Evolutionary conservation across 148 eudicot species (phyloP).

Genomic region (Diospyros lotus): DNA sequence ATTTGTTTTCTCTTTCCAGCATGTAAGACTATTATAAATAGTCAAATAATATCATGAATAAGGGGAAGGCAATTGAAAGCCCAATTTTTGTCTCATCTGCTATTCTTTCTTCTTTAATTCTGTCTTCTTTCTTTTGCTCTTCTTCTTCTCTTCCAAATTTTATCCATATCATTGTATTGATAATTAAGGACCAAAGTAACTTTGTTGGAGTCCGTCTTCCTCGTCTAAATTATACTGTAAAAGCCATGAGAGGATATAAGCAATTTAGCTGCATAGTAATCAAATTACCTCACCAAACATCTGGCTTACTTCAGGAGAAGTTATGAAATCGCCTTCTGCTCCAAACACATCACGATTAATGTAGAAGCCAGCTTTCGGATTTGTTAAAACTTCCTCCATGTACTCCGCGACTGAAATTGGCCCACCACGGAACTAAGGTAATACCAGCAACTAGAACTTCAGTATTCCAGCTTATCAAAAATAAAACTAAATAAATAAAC

Average conservation of each 20-base stretch:
- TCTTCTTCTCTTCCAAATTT: too few relatives aligned
- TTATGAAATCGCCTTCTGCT: conserved; percentile 90
- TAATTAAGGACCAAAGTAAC: not conserved
- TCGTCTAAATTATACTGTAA: not conserved
- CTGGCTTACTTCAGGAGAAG: conserved; percentile 99
- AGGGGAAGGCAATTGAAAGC: too few relatives aligned
- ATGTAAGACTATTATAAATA: too few relatives aligned
- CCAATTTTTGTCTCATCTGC: too few relatives aligned
- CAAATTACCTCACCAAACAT: conserved; percentile 95
- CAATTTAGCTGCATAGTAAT: not conserved
- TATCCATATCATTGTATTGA: too few relatives aligned
- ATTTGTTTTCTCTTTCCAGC: too few relatives aligned
- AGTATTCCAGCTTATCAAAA: not conserved
- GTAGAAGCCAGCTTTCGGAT: conserved; percentile 89
- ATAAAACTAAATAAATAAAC: not conserved
- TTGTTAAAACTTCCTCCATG: conserved; percentile 96
- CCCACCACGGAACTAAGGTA: conserved; percentile 83
- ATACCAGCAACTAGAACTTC: not conserved
- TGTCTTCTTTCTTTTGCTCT: too few relatives aligned
- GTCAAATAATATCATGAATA: too few relatives aligned
- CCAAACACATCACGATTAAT: conserved; percentile 98
- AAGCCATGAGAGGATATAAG: not conserved
- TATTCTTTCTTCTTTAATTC: too few relatives aligned
- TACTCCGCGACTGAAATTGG: conserved; percentile 96
- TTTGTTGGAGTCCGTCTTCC: not conserved